phyloP scores from a whole-genome alignment of 176 grass and related monocot species.

The Echinochloa phyllopogon region DNA sequence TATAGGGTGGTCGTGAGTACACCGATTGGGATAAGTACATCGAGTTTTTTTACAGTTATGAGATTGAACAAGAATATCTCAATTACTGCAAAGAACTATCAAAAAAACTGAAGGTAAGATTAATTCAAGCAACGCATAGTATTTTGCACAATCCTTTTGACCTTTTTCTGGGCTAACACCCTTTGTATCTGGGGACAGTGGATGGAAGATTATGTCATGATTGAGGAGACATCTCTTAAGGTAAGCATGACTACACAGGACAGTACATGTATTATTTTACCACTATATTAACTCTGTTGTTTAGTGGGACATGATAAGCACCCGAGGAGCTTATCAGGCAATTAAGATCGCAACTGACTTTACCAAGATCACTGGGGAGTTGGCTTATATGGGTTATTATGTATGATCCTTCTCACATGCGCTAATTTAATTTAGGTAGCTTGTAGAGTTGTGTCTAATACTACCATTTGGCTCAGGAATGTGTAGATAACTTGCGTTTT shows the following conservation, averaged over 20 bases:
- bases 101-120: conserved; percentile 2
- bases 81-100: not conserved
- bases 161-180: conserved; percentile 5
- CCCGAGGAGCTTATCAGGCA: conserved; percentile 33
- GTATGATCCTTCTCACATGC: conserved; percentile 21
- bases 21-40: not conserved
- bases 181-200: conserved; percentile 21
- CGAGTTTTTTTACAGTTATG: not conserved
- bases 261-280: not conserved
- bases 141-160: not conserved
- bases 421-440: not conserved
- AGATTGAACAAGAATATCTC: not conserved
- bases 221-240: conserved; percentile 11
- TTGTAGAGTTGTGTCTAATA: conserved; percentile 29
- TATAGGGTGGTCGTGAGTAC: not conserved
- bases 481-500: not conserved
- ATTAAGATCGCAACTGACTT: conserved; percentile 41
- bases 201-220: conserved; percentile 38
- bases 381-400: not conserved
- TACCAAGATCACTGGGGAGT: conserved; percentile 12
- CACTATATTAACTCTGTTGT: conserved; percentile 30
- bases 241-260: conserved; percentile 9
- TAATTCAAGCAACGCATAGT: conserved; percentile 19
- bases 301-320: conserved; percentile 16
- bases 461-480: conserved; percentile 21